These are phyloP conservation scores for Aspergillus clavatus DNA, from an alignment of 2,329 filamentous ascomycete genomes.

Conservation along the genomic window DNA sequence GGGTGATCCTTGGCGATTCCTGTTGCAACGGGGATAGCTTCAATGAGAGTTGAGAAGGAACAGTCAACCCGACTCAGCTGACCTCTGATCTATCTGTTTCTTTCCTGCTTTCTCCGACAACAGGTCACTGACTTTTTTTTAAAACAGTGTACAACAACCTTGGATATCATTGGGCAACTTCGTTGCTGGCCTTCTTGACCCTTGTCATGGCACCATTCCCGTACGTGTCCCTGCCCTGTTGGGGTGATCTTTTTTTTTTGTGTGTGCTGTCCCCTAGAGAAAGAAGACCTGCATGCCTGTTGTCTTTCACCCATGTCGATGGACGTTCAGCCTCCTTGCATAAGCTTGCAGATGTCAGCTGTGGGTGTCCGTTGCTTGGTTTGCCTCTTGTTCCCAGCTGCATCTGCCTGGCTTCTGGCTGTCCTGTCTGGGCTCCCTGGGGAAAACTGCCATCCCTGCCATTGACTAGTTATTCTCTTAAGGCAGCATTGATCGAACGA, in stretches of 20 bases:
- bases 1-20: not conserved
- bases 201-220: constrained; percentile 44
- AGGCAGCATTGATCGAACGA: not conserved
- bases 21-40: not conserved
- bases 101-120: constrained; percentile 6
- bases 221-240: constrained; percentile 27
- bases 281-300: constrained; percentile 2
- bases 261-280: no score
- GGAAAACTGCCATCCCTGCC: no score
- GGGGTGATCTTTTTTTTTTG: no score
- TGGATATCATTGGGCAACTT: constrained; percentile 45
- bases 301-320: constrained; percentile 1
- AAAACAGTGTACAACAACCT: constrained; percentile 43
- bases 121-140: constrained; percentile 18
- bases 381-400: not conserved
- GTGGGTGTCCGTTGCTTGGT: not conserved
- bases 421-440: no score
- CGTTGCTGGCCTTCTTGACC: constrained; percentile 41
- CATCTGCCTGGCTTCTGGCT: not conserved
- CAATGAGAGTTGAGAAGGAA: no score
- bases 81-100: constrained; percentile 1
- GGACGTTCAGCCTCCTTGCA: not conserved
- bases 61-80: constrained; percentile 1
- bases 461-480: no score
- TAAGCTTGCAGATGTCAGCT: not conserved